Conservation (phyloP, 768 basidiomycete genomes). For the Naganishia friedmannii region DNA sequence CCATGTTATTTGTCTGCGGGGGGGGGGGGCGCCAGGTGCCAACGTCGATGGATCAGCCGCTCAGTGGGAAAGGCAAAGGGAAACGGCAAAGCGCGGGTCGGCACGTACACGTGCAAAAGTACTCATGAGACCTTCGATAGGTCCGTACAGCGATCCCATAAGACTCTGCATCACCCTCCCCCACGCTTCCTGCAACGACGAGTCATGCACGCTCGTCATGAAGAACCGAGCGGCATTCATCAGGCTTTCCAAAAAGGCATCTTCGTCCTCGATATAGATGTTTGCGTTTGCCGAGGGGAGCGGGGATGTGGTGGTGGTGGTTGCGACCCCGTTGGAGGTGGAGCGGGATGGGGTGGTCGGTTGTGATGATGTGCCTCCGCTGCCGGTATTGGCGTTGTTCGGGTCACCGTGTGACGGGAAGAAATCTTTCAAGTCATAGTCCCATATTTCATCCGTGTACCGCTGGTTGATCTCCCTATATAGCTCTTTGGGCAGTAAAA, state of each 20-base stretch:
- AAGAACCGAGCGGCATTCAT: conserved; percentile 67
- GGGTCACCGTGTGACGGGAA: conserved; percentile 18
- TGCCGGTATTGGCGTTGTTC: not conserved
- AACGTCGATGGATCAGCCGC: no score
- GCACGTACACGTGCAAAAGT: conserved; percentile 51
- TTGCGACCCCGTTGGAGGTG: not conserved
- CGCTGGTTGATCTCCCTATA: conserved; percentile 26
- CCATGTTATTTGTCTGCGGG: conserved; percentile 77
- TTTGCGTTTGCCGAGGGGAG: conserved; percentile 8
- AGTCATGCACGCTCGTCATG: conserved; percentile 89
- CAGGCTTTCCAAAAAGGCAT: conserved; percentile 52
- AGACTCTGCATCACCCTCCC: conserved; percentile 83
- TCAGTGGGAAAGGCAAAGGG: no score
- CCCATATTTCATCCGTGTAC: conserved; percentile 28
- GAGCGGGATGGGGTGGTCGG: conserved; percentile 11
- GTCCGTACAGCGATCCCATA: conserved; percentile 70
- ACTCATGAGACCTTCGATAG: conserved; percentile 81
- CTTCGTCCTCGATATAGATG: conserved; percentile 61
- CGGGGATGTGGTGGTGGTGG: conserved; percentile 55
- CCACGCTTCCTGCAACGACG: conserved; percentile 86
- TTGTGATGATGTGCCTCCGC: not conserved
- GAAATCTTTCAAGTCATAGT: conserved; percentile 27
- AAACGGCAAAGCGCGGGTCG: not conserved
- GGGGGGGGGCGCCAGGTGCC: no score
- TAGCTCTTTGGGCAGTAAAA: conserved; percentile 12